Conservation (phyloP, 2,329 filamentous ascomycete genomes). For the Elsinoe ampelina region DNA sequence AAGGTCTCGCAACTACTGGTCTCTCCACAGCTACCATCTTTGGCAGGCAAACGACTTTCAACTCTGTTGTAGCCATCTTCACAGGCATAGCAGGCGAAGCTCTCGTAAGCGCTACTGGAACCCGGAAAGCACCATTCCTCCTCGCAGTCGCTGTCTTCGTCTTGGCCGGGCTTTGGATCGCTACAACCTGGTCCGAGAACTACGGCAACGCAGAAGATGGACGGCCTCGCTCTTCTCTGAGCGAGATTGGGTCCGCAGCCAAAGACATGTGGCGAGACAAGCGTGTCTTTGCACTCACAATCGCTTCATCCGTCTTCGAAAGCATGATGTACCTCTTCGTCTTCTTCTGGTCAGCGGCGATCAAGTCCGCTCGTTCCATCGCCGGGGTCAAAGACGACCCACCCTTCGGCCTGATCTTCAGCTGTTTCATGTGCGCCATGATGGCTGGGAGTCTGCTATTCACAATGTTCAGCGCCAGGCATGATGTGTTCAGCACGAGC, state of each 20-base stretch:
- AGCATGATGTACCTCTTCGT: slow-evolving; percentile 55
- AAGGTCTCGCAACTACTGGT: slow-evolving; percentile 35
- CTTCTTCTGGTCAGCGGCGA: slow-evolving; percentile 51
- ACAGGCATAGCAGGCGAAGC: slow-evolving; percentile 46
- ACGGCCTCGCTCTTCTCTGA: background rate
- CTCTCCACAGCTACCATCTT: slow-evolving; percentile 44
- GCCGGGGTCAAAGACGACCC: slow-evolving; percentile 15
- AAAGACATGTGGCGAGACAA: slow-evolving; percentile 27
- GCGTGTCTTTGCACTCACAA: slow-evolving; percentile 42
- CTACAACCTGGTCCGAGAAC: slow-evolving; percentile 35
- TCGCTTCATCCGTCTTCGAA: slow-evolving; percentile 51
- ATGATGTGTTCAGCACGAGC: slow-evolving; percentile 20
- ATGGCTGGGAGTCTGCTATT: slow-evolving; percentile 51
- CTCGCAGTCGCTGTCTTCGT: slow-evolving; percentile 37
- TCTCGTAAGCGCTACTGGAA: slow-evolving; percentile 40
- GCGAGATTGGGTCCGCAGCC: background rate
- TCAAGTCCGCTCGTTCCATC: slow-evolving; percentile 26
- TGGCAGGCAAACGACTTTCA: slow-evolving; percentile 44
- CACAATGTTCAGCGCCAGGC: slow-evolving; percentile 29
- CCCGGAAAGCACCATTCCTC: slow-evolving; percentile 45
- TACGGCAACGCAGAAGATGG: slow-evolving; percentile 24
- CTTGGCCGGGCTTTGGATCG: slow-evolving; percentile 39
- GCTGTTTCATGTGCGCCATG: slow-evolving; percentile 50
- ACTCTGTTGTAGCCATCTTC: slow-evolving; percentile 47
- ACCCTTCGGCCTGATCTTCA: slow-evolving; percentile 46